Evolutionary conservation across 2,329 filamentous ascomycete genomes (phyloP).

Genomic region (Pyricularia pennisetigena): DNA sequence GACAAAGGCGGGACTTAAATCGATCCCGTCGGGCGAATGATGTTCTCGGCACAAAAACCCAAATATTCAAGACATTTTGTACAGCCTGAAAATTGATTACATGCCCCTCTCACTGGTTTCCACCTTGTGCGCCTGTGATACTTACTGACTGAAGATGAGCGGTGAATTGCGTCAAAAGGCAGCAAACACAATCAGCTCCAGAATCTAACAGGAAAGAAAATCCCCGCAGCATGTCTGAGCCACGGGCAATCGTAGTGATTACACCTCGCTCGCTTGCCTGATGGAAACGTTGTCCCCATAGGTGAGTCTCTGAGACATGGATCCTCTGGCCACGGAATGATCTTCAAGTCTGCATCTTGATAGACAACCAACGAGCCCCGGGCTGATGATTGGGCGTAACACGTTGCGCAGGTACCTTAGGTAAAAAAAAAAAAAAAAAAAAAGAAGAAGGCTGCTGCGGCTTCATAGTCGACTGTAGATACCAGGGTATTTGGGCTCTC

Average conservation of each 20-base stretch:
- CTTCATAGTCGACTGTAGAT: conserved; percentile 70
- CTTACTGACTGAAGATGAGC: neutral
- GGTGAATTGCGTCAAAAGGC: neutral
- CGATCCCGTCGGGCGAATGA: neutral
- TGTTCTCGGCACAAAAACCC: neutral
- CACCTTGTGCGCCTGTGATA: neutral
- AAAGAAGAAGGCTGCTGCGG: no score
- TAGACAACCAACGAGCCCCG: neutral
- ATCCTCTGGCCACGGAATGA: neutral
- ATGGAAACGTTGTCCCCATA: conserved; percentile 1
- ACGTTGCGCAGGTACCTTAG: neutral
- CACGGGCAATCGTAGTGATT: neutral
- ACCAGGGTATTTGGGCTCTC: conserved; percentile 53
- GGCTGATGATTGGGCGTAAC: neutral
- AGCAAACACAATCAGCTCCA: neutral
- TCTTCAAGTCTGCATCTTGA: neutral
- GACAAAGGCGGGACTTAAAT: neutral
- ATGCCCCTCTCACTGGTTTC: neutral
- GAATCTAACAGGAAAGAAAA: neutral
- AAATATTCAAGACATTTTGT: neutral
- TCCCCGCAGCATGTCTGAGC: conserved; percentile 1
- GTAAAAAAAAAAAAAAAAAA: no score
- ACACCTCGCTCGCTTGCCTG: conserved; percentile 5
- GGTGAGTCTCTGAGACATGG: conserved; percentile 5
- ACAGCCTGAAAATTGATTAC: neutral